Evolutionary conservation across 2,329 filamentous ascomycete species (phyloP), one percentile per base, ranked within the genome.

Genomic region (Fusarium aywerte): DNA sequence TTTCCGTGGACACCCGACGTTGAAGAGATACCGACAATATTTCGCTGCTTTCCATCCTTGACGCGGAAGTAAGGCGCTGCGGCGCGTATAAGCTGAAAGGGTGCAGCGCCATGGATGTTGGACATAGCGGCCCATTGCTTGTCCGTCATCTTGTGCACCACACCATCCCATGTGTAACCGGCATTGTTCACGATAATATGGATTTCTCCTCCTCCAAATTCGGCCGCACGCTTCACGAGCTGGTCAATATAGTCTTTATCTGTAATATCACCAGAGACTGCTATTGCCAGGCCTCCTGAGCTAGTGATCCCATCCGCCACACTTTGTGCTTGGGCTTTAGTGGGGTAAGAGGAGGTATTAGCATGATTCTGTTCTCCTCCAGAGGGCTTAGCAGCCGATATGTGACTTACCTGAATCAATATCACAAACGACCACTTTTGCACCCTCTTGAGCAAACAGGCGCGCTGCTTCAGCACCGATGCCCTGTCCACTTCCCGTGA

Each of bases 321-420:
- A 5, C 27, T 15, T 29, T 53, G 27, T 45, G 50, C 31, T 21
- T 45, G 44, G 13, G 13, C 50, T 53, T 8, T 4, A n/a, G 18
- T 35, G 5, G 6, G 31, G 20, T 18, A 35, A 27, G 5, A 32
- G 16, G 11, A 25, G 32, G 10, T 32, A 25, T 51, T 32, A 32
- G 35, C 48, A 32, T 25, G 5, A 5, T 11, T 39, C 2, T 23
- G 5, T 13, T 3, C 15, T 15, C 11, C 9, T 7, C 5, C 10
- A 4, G 11, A 3, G 13, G 15, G 2, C 20, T 9, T 32, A 18
- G 20, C 6, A 35, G 8, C 1, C 8, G 44, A 25, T 7, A 18
- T n/a, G n/a, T n/a, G n/a, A n/a, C 10, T 25, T 32, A 42, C 48
- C 36, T 51, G 48, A 51, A 23, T 53, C 39, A 20, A 53, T 16